Conservation (phyloP, 2,329 filamentous ascomycete genomes). For the Pestalotiopsis sp. region DNA sequence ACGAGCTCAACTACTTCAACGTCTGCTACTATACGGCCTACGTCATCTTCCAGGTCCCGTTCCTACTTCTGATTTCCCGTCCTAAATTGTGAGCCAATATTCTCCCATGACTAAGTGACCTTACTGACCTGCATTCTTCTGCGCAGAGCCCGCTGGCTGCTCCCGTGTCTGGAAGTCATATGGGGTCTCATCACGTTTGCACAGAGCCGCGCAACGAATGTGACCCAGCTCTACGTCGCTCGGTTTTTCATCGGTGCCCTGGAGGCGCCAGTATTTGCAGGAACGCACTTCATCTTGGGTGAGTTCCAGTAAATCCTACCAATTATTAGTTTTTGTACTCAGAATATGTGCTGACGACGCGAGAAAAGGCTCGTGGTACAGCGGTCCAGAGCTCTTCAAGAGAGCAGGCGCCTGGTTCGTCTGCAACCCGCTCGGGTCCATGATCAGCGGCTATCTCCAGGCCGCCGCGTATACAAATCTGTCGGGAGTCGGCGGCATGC, state of each 20-base stretch:
- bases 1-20: slow-evolving; percentile 43
- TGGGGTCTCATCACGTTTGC: slow-evolving; percentile 36
- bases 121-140: background rate
- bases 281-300: slow-evolving; percentile 35
- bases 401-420: slow-evolving; percentile 31
- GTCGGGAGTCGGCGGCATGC: slow-evolving; percentile 20
- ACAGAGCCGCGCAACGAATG: slow-evolving; percentile 29
- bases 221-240: slow-evolving; percentile 33
- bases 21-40: slow-evolving; percentile 42
- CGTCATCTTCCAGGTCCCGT: slow-evolving; percentile 36
- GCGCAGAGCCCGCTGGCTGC: slow-evolving; percentile 30
- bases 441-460: slow-evolving; percentile 36
- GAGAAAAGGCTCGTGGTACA: slow-evolving; percentile 27
- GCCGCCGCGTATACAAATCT: slow-evolving; percentile 26
- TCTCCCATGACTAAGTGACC: too few species aligned
- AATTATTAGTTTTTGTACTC: background rate
- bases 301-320: background rate
- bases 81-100: slow-evolving; percentile 26
- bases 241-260: slow-evolving; percentile 35
- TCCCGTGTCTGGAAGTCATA: slow-evolving; percentile 32
- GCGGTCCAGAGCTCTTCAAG: slow-evolving; percentile 32
- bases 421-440: slow-evolving; percentile 30
- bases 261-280: slow-evolving; percentile 35
- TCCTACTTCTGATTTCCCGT: slow-evolving; percentile 33
- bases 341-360: background rate